Evolutionary conservation across 345 rosid genomes (phyloP).

Genomic region (Capsella bursapastoris): DNA sequence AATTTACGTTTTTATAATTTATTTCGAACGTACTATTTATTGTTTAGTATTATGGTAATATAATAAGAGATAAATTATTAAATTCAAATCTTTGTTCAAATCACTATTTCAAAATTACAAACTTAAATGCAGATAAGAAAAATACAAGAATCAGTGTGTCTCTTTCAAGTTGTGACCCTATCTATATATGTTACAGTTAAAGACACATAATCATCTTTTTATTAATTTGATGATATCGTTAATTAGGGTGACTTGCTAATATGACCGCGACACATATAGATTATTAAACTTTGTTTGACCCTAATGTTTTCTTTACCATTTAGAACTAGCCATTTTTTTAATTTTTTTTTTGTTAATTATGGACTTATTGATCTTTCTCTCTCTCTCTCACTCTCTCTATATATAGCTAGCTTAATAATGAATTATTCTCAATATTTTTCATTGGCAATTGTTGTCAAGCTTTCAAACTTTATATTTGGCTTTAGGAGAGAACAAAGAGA

Average conservation of each 20-base stretch:
- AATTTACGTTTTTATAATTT: neutral
- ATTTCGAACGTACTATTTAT: neutral
- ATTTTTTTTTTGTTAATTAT: no score
- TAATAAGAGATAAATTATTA: neutral
- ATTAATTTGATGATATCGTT: neutral
- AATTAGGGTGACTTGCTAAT: neutral
- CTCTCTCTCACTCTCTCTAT: neutral
- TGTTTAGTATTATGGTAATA: neutral
- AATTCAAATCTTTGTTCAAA: neutral
- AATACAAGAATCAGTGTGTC: neutral
- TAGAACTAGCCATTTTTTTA: neutral
- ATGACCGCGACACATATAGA: neutral
- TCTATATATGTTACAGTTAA: neutral
- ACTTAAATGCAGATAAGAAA: neutral
- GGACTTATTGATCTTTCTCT: neutral
- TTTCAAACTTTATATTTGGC: conserved; percentile 19
- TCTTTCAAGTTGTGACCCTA: neutral
- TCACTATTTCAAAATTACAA: neutral
- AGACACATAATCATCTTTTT: neutral
- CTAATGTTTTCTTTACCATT: neutral
- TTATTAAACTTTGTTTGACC: neutral
- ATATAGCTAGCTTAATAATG: neutral
- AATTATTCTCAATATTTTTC: no score
- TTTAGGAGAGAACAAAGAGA: conserved; percentile 14
- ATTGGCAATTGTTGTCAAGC: neutral